Conservation (phyloP, 108 stramenopile genomes). For the Nitzschia palea region DNA sequence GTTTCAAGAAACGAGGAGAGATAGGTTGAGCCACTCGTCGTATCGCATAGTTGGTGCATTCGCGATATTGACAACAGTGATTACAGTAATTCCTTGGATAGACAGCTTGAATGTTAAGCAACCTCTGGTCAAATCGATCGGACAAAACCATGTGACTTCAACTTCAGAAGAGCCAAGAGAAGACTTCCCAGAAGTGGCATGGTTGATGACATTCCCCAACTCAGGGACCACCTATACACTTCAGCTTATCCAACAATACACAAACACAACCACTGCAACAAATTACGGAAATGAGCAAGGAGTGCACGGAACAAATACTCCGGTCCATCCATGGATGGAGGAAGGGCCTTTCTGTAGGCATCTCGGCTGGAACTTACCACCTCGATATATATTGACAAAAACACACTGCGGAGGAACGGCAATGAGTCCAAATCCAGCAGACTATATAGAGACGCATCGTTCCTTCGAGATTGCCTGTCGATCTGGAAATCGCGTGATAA, state of each 20-base stretch:
- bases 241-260: slow-evolving; percentile 49
- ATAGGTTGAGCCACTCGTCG: no score
- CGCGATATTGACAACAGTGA: no score
- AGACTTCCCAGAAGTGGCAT: slow-evolving; percentile 27
- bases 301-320: slow-evolving; percentile 27
- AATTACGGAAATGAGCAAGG: slow-evolving; percentile 66
- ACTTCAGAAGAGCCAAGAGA: neutral
- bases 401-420: slow-evolving; percentile 65
- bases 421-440: neutral
- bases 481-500: slow-evolving; percentile 15
- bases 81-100: neutral
- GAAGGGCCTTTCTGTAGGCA: slow-evolving; percentile 49
- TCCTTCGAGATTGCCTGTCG: slow-evolving; percentile 41
- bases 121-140: neutral
- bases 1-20: no score
- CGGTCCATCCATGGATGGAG: slow-evolving; percentile 23
- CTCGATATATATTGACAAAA: slow-evolving; percentile 60
- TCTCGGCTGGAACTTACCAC: slow-evolving; percentile 26
- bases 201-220: slow-evolving; percentile 71
- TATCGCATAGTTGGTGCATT: no score
- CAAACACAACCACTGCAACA: slow-evolving; percentile 53
- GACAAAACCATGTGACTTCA: neutral
- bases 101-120: neutral
- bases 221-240: slow-evolving; percentile 76
- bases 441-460: slow-evolving; percentile 48